Conservation (phyloP, 192 early-diverging fungal species). For the Backusella tuberculispora region DNA sequence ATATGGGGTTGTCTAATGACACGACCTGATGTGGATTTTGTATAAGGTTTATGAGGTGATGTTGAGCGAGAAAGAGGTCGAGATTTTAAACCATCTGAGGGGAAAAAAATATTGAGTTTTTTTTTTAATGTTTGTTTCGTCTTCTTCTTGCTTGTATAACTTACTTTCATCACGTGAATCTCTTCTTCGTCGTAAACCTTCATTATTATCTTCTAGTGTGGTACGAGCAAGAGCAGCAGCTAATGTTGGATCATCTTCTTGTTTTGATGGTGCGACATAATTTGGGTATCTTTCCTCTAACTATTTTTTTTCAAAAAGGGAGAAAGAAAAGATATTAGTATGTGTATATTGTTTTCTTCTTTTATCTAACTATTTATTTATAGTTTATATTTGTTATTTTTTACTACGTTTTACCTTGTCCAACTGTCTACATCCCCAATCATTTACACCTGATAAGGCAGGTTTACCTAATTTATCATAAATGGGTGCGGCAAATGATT, state of each 20-base stretch:
- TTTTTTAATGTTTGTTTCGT: background rate
- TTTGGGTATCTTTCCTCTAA: slow-evolving; percentile 38
- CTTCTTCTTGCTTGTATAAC: background rate
- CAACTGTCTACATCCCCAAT: slow-evolving; percentile 15
- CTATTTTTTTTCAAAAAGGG: slow-evolving; percentile 5
- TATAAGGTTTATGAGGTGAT: slow-evolving; percentile 39
- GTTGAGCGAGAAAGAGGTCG: slow-evolving; percentile 43
- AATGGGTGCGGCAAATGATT: slow-evolving; percentile 76
- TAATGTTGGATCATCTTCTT: slow-evolving; percentile 25
- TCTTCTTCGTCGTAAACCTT: slow-evolving; percentile 17
- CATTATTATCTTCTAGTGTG: slow-evolving; percentile 34
- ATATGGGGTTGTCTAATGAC: slow-evolving; percentile 26
- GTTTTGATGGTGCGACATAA: slow-evolving; percentile 26
- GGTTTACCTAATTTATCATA: slow-evolving; percentile 65
- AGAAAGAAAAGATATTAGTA: background rate
- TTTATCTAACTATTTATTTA: too few relatives aligned
- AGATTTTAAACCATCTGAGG: slow-evolving; percentile 19
- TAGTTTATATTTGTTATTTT: too few relatives aligned
- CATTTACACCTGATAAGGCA: slow-evolving; percentile 22
- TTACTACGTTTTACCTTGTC: slow-evolving; percentile 11
- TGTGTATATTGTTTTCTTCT: background rate
- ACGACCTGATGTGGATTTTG: slow-evolving; percentile 33
- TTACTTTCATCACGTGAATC: slow-evolving; percentile 28
- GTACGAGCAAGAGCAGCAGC: slow-evolving; percentile 46
- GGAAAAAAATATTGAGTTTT: background rate